These are phyloP conservation scores for Exophiala spinifera DNA, from an alignment of 2,329 filamentous ascomycete genomes.

Conservation along the genomic window DNA sequence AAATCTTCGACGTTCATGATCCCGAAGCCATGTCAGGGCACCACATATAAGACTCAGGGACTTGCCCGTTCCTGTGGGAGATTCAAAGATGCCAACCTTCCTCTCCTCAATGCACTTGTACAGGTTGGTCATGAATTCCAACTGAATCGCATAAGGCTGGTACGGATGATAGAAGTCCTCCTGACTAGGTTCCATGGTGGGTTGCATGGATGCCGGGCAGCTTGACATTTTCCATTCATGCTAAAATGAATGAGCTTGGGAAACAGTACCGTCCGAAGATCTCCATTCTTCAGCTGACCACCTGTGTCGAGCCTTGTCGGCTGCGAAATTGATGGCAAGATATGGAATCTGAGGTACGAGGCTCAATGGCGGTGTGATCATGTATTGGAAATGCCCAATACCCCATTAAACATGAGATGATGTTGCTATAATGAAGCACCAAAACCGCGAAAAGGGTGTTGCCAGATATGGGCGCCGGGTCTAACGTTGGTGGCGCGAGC, in stretches of 20 bases:
- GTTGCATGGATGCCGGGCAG: too few species aligned
- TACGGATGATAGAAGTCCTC: conserved; percentile 81
- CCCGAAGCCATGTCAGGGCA: conserved; percentile 84
- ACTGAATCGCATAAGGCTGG: conserved; percentile 81
- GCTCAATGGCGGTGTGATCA: too few species aligned
- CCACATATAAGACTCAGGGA: conserved; percentile 88
- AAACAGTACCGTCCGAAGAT: not conserved
- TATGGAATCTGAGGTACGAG: too few species aligned
- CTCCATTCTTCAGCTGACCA: not conserved
- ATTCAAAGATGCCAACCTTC: conserved; percentile 85
- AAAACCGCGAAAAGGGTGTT: not conserved
- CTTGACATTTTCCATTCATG: too few species aligned
- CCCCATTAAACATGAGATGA: too few species aligned
- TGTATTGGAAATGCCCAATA: too few species aligned
- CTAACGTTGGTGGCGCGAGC: too few species aligned
- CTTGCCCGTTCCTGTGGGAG: conserved; percentile 91
- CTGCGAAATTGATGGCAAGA: not conserved
- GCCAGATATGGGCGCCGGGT: not conserved
- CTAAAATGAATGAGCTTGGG: not conserved
- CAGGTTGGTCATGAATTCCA: conserved; percentile 79
- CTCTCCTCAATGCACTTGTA: conserved; percentile 76
- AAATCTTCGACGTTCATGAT: conserved; percentile 60
- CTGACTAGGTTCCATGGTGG: conserved; percentile 35
- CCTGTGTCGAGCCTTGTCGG: not conserved
- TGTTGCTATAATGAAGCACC: not conserved